Evolutionary conservation across 768 basidiomycete species (phyloP), one percentile per base, ranked within the genome.

Genomic region (Tylopilus sp.): DNA sequence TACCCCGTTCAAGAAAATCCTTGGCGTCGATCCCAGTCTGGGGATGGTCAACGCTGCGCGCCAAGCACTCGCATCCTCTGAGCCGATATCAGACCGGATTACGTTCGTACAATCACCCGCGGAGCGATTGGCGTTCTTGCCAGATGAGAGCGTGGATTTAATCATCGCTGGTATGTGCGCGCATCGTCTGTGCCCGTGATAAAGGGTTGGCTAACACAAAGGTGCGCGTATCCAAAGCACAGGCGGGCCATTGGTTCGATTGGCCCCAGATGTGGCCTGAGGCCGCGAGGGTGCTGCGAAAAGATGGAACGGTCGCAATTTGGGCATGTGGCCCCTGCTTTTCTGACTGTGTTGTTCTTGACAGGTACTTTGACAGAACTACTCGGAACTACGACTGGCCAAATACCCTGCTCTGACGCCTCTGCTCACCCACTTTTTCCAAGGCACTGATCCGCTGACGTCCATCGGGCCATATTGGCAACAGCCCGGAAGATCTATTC

Each of bases 221-320:
- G 38, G 21, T 18, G 2, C n/a, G 36, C 2, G 36, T 5, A 18
- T 10, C 7, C 17, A 25, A 21, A 88, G 89, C 86, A 1, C 91
- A 91, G 66, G 79, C 90, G 0, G 83, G 81, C 1, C 91, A 93
- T 61, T 91, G 90, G 90, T 92, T 92, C 60, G 77, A 91, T 57
- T 88, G 83, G 79, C 62, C 68, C 3, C 78, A 75, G 53, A 74
- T 86, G 15, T 92, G 89, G 87, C 77, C 77, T 8, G 86, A 91
- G 65, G 72, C 79, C 0, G 72, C 75, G 9, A 72, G 85, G 12
- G 77, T 86, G 1, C 66, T 91, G 23, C 73, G 79, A 40, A 73
- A 70, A 2, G 75, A 79, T 11, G 90, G 88, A 4, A 84, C 80
- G 3, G 79, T 78, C 9, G 87, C 86, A 5, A 82, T 85, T 53